These are phyloP conservation scores for Calonectria crousiana DNA, from an alignment of 2,329 filamentous ascomycete genomes.

Conservation along the genomic window DNA sequence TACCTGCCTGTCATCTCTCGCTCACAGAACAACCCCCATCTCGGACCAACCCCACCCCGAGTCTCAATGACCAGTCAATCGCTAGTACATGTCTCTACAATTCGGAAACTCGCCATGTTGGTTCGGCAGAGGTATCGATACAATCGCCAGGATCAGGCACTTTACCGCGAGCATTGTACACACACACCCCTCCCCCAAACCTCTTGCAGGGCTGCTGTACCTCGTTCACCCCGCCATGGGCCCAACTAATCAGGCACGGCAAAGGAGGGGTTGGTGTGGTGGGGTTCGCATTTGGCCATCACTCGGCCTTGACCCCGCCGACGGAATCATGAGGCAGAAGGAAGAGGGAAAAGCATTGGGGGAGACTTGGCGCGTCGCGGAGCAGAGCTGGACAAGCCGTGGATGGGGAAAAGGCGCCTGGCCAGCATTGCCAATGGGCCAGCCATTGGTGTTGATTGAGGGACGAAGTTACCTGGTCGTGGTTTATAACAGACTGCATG, in stretches of 20 bases:
- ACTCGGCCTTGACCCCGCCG: slow-evolving; percentile 40
- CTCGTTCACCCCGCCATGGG: slow-evolving; percentile 17
- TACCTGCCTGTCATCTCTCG: not conserved
- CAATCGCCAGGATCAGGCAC: not conserved
- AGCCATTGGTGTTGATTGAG: not conserved
- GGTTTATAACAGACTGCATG: slow-evolving; percentile 28
- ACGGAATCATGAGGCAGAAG: slow-evolving; percentile 31
- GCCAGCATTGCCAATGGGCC: not conserved
- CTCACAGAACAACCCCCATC: slow-evolving; percentile 14
- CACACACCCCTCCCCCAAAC: slow-evolving; percentile 14
- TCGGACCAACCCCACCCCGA: slow-evolving; percentile 45
- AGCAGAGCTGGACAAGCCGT: not conserved
- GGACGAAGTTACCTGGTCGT: slow-evolving; percentile 4
- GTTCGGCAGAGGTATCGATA: not conserved
- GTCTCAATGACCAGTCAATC: slow-evolving; percentile 11
- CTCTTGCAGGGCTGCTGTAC: not conserved
- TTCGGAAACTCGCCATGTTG: not conserved
- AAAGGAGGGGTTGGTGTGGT: slow-evolving; percentile 25
- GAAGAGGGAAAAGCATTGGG: slow-evolving; percentile 15
- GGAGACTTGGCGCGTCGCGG: slow-evolving; percentile 3
- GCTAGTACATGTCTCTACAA: not conserved
- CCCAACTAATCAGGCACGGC: slow-evolving; percentile 21
- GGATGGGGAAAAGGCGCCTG: not conserved
- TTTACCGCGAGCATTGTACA: not conserved
- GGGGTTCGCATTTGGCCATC: slow-evolving; percentile 26